Percentiles rank a stretch among this genome's conserved stretches.
phyloP scores from a whole-genome alignment of 2,329 filamentous ascomycete species.

The Aspergillus sp. region DNA sequence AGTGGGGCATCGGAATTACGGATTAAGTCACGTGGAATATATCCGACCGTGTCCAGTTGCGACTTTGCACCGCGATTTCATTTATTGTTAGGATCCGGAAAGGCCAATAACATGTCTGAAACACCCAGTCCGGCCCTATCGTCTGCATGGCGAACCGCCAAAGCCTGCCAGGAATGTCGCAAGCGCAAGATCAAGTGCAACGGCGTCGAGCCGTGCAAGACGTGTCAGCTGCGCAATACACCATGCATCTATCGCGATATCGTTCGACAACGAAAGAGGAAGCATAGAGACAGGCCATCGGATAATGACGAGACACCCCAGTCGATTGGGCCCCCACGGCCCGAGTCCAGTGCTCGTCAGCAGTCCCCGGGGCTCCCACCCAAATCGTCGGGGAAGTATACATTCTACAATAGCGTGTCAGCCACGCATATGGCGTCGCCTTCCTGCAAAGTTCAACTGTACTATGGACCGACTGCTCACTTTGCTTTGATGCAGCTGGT shows the following conservation, averaged over 20 bases:
- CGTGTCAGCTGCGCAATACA: slow-evolving; percentile 27
- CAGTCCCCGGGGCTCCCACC: slow-evolving; percentile 11
- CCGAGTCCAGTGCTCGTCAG: slow-evolving; percentile 9
- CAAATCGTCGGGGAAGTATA: slow-evolving; percentile 9
- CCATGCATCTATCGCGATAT: slow-evolving; percentile 33
- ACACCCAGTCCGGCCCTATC: slow-evolving; percentile 9
- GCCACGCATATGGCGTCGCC: slow-evolving; percentile 42
- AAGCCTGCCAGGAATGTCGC: slow-evolving; percentile 37
- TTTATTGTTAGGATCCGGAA: background rate
- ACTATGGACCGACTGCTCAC: slow-evolving; percentile 44
- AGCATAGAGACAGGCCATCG: slow-evolving; percentile 12
- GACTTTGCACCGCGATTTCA: no score
- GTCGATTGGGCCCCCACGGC: slow-evolving; percentile 2
- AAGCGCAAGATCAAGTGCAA: slow-evolving; percentile 38
- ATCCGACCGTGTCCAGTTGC: slow-evolving; percentile 4
- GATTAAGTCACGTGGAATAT: slow-evolving; percentile 7
- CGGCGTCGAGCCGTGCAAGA: slow-evolving; percentile 34
- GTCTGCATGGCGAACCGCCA: slow-evolving; percentile 29
- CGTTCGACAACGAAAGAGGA: slow-evolving; percentile 30
- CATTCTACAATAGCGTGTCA: slow-evolving; percentile 40
- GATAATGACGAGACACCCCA: background rate
- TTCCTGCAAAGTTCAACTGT: slow-evolving; percentile 40
- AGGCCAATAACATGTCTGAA: slow-evolving; percentile 18
- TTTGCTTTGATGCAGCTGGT: slow-evolving; percentile 39
- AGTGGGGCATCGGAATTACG: slow-evolving; percentile 10